These are phyloP conservation scores for Silene conica DNA, from an alignment of 148 eudicot species.

Conservation along the genomic window DNA sequence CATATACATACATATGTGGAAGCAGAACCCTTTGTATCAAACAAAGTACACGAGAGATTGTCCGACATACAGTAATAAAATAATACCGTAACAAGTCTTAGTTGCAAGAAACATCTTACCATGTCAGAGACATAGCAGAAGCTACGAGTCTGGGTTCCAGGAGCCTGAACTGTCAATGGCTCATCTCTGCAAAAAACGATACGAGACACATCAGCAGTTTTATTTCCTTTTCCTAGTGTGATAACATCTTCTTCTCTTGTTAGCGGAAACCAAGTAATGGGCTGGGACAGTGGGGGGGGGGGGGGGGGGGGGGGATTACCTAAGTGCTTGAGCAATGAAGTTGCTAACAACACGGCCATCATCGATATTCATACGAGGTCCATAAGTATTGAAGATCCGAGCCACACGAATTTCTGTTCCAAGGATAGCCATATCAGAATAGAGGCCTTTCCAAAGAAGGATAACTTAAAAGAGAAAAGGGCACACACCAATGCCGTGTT, in stretches of 20 bases:
- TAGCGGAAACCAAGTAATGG: too few relatives aligned
- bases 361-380: slow-evolving; percentile 97
- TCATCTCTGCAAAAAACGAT: slow-evolving; percentile 49
- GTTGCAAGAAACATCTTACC: slow-evolving; percentile 37
- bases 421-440: slow-evolving; percentile 9
- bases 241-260: too few relatives aligned
- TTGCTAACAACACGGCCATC: slow-evolving; percentile 99
- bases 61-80: too few relatives aligned
- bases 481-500: slow-evolving; percentile 84
- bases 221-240: too few relatives aligned
- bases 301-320: too few relatives aligned
- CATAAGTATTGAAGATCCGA: slow-evolving; percentile 94
- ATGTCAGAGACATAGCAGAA: slow-evolving; percentile 94
- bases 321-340: slow-evolving; percentile 92
- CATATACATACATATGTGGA: background rate
- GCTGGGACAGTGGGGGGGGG: too few relatives aligned
- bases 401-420: slow-evolving; percentile 87
- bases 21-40: too few relatives aligned
- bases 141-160: slow-evolving; percentile 96
- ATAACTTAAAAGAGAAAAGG: background rate
- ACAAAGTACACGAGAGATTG: too few relatives aligned
- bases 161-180: slow-evolving; percentile 88
- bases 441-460: background rate
- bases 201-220: too few relatives aligned
- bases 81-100: too few relatives aligned